Base-by-base conservation (phyloP, 495 filamentous ascomycete species). In the Daldinia grandis region DNA sequence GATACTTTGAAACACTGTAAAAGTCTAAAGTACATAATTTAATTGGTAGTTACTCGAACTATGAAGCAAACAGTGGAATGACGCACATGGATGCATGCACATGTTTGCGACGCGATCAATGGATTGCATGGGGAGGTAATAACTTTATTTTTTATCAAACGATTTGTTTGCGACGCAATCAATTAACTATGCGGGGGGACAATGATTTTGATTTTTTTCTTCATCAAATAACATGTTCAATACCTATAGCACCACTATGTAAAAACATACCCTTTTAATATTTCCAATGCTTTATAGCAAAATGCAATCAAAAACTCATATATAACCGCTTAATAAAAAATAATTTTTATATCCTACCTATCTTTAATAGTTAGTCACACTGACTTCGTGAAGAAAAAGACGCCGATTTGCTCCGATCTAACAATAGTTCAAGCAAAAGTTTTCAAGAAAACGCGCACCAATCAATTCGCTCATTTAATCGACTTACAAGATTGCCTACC, bases 351-450 rank as follows among this genome's bases (percentile, higher is more conserved):
- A 35, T 33, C 9, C 9, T 6, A 33, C 10, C 0, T 33, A 33
- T 35, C 10, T 12, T 0, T 33, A 33, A 9, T 33, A 35, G 10
- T 31, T 31, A 63, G 33, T 55, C 35, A 42, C 15, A 55, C 4
- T 55, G 15, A 47, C 12, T 47, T 47, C 9, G n/a, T 55, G n/a
- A 47, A 51, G n/a, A 47, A 40, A 30, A 33, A 54, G 31, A 10
- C 55, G 54, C 63, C 63, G 63, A 21, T 66, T 59, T 59, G 55
- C 54, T 58, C 63, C 63, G 63, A 59, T 59, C 30, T 59, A 12
- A 51, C 14, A 51, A 12, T 51, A 66, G 63, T 30, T 38, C 54
- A 21, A 35, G 54, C 40, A 66, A 66, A 58, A 51, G 54, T 66
- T 66, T 66, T 65, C 40, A 5, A 19, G 38, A 56, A 42, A 19